Conservation (phyloP, 257 asterid genomes). For the Nicotiana noctiflora region DNA sequence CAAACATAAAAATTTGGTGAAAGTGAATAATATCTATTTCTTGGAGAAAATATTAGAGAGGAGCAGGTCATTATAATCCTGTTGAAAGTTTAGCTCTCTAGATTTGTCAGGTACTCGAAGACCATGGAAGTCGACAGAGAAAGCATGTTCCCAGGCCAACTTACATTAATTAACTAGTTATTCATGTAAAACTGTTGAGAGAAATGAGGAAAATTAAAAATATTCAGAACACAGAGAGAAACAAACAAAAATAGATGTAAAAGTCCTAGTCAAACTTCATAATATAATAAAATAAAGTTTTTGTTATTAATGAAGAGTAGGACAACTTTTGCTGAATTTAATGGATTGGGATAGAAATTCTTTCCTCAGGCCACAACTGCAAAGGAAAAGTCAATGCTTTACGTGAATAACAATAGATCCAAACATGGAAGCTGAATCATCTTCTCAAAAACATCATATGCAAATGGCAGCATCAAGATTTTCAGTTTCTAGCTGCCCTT, state of each 20-base stretch:
- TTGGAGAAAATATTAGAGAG: background rate
- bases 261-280: constrained; percentile 2
- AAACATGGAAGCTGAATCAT: constrained; percentile 6
- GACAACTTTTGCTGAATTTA: background rate
- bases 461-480: background rate
- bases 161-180: background rate
- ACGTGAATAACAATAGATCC: background rate
- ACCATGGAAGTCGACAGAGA: background rate
- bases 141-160: background rate
- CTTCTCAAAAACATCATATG: constrained; percentile 2
- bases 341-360: background rate
- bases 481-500: constrained; percentile 12
- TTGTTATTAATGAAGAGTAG: background rate
- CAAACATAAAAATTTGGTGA: background rate
- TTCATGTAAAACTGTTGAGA: background rate
- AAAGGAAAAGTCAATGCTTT: background rate
- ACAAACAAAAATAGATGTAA: background rate
- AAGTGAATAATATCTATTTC: background rate
- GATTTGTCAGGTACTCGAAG: background rate
- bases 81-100: background rate
- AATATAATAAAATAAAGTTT: background rate
- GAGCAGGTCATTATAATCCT: background rate
- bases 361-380: background rate
- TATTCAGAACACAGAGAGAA: background rate
- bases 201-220: background rate